phyloP scores from a whole-genome alignment of 2,329 filamentous ascomycete genomes.

The Aspergillus carbonarius region DNA sequence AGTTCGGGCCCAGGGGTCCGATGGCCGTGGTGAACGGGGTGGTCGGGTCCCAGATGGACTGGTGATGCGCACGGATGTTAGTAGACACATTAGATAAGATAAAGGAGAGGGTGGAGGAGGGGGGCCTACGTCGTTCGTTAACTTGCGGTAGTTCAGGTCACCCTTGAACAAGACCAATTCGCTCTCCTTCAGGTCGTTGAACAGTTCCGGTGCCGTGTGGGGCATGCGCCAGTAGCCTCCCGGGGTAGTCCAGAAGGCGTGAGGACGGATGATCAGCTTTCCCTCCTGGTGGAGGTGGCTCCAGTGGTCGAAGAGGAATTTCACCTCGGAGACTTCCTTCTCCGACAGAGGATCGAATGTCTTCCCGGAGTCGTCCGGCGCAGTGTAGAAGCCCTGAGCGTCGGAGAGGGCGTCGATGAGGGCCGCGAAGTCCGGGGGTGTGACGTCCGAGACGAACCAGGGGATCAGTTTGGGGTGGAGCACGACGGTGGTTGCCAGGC shows the following conservation, averaged over 20 bases:
- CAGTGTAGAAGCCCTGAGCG: constrained; percentile 76
- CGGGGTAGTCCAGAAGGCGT: constrained; percentile 85
- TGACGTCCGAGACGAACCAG: constrained; percentile 96
- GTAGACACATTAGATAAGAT: not conserved
- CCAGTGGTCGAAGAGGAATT: constrained; percentile 82
- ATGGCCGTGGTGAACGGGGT: constrained; percentile 84
- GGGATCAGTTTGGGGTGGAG: constrained; percentile 93
- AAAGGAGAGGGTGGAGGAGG: not conserved
- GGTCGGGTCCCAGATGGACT: constrained; percentile 80
- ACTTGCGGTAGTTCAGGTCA: constrained; percentile 92
- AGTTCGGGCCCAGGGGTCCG: constrained; percentile 77
- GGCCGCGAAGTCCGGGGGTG: constrained; percentile 80
- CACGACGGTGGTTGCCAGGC: constrained; percentile 81
- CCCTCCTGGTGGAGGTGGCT: constrained; percentile 76
- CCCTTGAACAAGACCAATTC: constrained; percentile 96
- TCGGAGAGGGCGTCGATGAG: constrained; percentile 76
- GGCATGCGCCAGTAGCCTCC: constrained; percentile 90
- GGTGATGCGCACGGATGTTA: not conserved
- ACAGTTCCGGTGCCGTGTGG: constrained; percentile 62
- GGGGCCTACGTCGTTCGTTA: constrained; percentile 76
- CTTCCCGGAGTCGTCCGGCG: constrained; percentile 63
- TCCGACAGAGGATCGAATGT: constrained; percentile 64
- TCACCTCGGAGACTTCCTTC: constrained; percentile 64
- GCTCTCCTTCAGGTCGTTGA: constrained; percentile 74
- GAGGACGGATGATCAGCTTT: constrained; percentile 76